A percentile compares a stretch with the other conserved stretches of the same genome.
Evolutionary conservation across 2,329 filamentous ascomycete species (phyloP).

Genomic region (Arthrinium puccinioides): DNA sequence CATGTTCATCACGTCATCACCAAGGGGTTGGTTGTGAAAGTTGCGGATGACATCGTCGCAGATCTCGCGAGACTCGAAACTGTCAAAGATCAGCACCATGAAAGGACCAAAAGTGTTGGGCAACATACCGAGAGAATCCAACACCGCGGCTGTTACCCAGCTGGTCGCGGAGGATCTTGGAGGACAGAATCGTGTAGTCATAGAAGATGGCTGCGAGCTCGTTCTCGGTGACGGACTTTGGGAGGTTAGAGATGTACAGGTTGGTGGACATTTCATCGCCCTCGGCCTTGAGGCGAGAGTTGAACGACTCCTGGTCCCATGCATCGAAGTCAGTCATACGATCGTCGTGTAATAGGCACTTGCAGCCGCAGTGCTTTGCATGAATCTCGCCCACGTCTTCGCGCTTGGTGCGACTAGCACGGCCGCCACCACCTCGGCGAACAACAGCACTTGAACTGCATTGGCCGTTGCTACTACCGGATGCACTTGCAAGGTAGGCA

Average conservation of each 20-base stretch:
- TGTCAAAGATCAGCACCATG: conserved; percentile 27
- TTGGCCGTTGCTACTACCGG: too few relatives aligned
- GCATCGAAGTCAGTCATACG: conserved; percentile 8
- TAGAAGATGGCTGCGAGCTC: conserved; percentile 73
- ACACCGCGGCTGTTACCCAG: conserved; percentile 93
- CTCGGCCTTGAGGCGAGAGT: conserved; percentile 94
- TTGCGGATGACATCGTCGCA: conserved; percentile 84
- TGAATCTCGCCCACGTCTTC: too few relatives aligned
- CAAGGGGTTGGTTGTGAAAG: conserved; percentile 73
- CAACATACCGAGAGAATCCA: conserved; percentile 82
- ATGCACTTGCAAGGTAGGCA: too few relatives aligned
- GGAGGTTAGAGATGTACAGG: conserved; percentile 95
- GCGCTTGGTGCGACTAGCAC: too few relatives aligned
- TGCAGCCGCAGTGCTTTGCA: conserved; percentile 4
- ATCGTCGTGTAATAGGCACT: background rate
- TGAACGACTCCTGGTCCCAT: conserved; percentile 77
- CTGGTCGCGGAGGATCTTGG: conserved; percentile 88
- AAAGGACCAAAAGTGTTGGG: conserved; percentile 12
- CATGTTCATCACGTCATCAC: conserved; percentile 73
- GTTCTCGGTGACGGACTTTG: conserved; percentile 84
- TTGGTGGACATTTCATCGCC: conserved; percentile 88
- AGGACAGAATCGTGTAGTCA: conserved; percentile 79
- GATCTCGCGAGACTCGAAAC: conserved; percentile 81
- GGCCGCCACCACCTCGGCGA: too few relatives aligned
- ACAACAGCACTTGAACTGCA: too few relatives aligned